Evolutionary conservation across 306 rosid species (phyloP).

Genomic region (Echinosophora koreensis): DNA sequence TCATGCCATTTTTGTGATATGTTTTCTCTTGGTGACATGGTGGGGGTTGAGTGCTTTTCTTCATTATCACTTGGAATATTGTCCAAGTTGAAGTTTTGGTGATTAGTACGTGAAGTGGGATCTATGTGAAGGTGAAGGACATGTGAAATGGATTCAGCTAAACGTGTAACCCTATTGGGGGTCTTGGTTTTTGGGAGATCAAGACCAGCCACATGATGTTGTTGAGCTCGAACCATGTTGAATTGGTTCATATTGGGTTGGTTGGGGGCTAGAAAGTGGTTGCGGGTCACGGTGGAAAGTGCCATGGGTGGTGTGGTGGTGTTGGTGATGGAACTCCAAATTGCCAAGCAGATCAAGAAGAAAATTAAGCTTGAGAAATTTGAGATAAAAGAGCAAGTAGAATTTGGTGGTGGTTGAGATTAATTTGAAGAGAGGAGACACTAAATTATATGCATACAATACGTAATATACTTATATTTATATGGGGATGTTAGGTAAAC

Average conservation of each 20-base stretch:
- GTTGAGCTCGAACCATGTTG: constrained; percentile 41
- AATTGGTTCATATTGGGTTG: neutral
- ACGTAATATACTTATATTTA: no score
- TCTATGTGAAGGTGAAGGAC: constrained; percentile 60
- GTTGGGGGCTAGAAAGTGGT: constrained; percentile 30
- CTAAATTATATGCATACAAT: neutral
- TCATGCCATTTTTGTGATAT: constrained; percentile 65
- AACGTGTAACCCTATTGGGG: constrained; percentile 44
- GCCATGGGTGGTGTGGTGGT: constrained; percentile 42
- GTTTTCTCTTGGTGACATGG: constrained; percentile 64
- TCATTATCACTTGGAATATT: constrained; percentile 17
- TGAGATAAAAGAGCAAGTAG: neutral
- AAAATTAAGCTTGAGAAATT: constrained; percentile 4
- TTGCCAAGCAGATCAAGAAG: neutral
- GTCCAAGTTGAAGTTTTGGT: constrained; percentile 18
- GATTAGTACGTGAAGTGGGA: constrained; percentile 38
- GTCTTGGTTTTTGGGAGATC: constrained; percentile 43
- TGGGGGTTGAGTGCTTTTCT: constrained; percentile 57
- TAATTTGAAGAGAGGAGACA: neutral
- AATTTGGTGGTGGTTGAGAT: neutral
- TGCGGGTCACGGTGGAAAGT: constrained; percentile 41
- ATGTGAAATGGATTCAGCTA: constrained; percentile 61
- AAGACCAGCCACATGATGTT: constrained; percentile 32
- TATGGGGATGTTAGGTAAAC: neutral
- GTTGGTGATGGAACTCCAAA: neutral